Evolutionary conservation across 139 green algal species (phyloP).

Genomic region (Chlamydomonas incerta): DNA sequence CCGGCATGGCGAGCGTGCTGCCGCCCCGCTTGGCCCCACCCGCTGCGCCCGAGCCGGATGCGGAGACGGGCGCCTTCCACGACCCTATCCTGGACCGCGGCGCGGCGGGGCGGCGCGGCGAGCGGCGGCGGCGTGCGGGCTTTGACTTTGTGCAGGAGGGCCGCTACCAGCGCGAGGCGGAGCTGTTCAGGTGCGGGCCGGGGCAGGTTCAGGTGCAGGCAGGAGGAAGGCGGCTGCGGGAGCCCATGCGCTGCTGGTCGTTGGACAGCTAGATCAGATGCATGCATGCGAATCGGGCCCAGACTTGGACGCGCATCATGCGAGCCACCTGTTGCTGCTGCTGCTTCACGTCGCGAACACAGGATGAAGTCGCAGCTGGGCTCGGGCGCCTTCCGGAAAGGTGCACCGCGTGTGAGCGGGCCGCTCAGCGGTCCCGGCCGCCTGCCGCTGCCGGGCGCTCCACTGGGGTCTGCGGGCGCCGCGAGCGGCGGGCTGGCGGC

Average conservation of each 20-base stretch:
- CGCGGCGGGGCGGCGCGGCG: slow-evolving; percentile 17
- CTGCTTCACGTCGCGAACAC: background rate
- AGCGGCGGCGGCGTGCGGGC: slow-evolving; percentile 38
- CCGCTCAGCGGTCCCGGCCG: slow-evolving; percentile 18
- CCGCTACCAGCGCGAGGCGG: slow-evolving; percentile 71
- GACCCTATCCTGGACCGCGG: slow-evolving; percentile 68
- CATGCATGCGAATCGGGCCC: no score
- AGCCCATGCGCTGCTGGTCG: no score
- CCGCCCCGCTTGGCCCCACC: background rate
- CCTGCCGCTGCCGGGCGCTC: background rate
- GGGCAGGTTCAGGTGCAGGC: no score
- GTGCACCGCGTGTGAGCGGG: slow-evolving; percentile 17
- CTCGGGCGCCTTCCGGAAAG: background rate
- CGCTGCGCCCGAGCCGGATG: background rate
- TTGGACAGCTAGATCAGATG: no score
- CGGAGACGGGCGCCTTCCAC: slow-evolving; percentile 58
- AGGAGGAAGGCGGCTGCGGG: no score
- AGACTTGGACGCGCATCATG: no score
- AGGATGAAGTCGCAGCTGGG: slow-evolving; percentile 39
- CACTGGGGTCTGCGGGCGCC: no score
- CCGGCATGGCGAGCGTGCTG: slow-evolving; percentile 11
- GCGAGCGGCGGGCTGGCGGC: background rate
- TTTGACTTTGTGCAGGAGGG: slow-evolving; percentile 82
- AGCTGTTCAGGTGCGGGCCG: slow-evolving; percentile 59
- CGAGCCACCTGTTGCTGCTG: no score